phyloP scores from a whole-genome alignment of 495 filamentous ascomycete genomes.

The Bryoglossum gracile region DNA sequence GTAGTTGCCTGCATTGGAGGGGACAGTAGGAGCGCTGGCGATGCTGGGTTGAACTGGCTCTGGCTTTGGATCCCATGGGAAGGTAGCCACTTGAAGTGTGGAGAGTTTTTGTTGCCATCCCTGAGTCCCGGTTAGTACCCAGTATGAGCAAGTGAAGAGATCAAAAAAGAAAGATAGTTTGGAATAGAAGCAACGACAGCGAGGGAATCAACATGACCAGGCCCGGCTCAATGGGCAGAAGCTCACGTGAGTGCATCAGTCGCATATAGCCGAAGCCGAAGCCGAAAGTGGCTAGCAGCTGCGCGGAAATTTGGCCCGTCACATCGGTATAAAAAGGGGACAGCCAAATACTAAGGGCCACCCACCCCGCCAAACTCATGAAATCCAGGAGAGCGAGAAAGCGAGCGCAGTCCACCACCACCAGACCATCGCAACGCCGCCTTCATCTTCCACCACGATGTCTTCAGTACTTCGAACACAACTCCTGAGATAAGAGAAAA shows the following conservation, averaged over 20 bases:
- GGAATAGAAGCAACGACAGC: no score
- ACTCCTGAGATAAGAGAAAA: no score
- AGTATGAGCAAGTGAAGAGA: neutral
- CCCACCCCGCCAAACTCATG: slow-evolving; percentile 28
- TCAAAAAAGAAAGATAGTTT: neutral
- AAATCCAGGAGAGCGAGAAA: slow-evolving; percentile 4
- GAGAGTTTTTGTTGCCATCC: slow-evolving; percentile 90
- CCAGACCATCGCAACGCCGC: neutral
- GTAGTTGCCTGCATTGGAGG: slow-evolving; percentile 43
- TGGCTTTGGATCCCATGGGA: slow-evolving; percentile 88
- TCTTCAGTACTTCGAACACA: no score
- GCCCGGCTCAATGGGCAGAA: no score
- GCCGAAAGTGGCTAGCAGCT: slow-evolving; percentile 20
- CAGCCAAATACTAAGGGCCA: slow-evolving; percentile 48
- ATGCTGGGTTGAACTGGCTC: slow-evolving; percentile 38
- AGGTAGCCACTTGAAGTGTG: slow-evolving; percentile 69
- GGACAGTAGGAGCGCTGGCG: slow-evolving; percentile 43
- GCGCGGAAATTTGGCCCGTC: slow-evolving; percentile 5
- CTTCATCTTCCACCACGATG: neutral
- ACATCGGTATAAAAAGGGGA: slow-evolving; percentile 37
- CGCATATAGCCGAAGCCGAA: slow-evolving; percentile 26
- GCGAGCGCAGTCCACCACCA: neutral
- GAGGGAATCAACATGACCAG: no score
- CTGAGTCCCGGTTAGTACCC: slow-evolving; percentile 38
- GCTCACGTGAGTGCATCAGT: slow-evolving; percentile 16